These are phyloP conservation scores for Rhodofomes roseus DNA, from an alignment of 1,284 basidiomycete species.

Conservation along the genomic window DNA sequence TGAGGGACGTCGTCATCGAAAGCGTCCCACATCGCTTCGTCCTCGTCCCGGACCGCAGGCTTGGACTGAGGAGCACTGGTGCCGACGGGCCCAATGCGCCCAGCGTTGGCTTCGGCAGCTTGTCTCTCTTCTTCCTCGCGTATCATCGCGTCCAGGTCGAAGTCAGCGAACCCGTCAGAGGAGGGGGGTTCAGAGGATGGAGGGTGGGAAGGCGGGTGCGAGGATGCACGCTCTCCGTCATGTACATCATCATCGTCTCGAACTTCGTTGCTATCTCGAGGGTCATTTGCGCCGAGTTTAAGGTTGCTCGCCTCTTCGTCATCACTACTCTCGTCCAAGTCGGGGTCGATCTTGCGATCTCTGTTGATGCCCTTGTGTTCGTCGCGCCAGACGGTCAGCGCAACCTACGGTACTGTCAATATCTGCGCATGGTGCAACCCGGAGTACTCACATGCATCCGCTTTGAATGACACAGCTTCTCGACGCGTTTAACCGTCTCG, in stretches of 20 bases:
- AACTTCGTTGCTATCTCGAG: neutral
- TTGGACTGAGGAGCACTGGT: neutral
- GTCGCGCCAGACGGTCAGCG: slow-evolving; percentile 72
- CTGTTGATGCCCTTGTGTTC: slow-evolving; percentile 55
- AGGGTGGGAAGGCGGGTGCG: slow-evolving; percentile 39
- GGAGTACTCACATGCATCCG: slow-evolving; percentile 70
- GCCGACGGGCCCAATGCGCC: neutral
- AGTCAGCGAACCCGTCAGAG: slow-evolving; percentile 39
- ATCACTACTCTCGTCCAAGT: slow-evolving; percentile 25
- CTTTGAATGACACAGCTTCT: slow-evolving; percentile 81
- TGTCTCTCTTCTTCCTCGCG: slow-evolving; percentile 42
- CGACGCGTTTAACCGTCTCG: slow-evolving; percentile 79
- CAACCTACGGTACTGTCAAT: slow-evolving; percentile 41
- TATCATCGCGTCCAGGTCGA: slow-evolving; percentile 51
- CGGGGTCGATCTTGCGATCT: slow-evolving; percentile 30
- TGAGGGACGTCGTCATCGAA: slow-evolving; percentile 27
- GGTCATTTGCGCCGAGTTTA: neutral
- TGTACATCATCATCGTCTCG: too few species aligned
- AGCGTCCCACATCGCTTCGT: slow-evolving; percentile 52
- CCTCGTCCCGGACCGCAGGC: slow-evolving; percentile 35
- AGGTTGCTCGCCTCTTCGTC: slow-evolving; percentile 18
- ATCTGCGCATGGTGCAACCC: neutral
- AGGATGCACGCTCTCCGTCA: slow-evolving; percentile 12
- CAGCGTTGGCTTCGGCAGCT: slow-evolving; percentile 12
- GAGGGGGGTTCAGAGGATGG: slow-evolving; percentile 45